Conservation (phyloP, 371 early-diverging fungal species). For the Haplosporangium sp. region DNA sequence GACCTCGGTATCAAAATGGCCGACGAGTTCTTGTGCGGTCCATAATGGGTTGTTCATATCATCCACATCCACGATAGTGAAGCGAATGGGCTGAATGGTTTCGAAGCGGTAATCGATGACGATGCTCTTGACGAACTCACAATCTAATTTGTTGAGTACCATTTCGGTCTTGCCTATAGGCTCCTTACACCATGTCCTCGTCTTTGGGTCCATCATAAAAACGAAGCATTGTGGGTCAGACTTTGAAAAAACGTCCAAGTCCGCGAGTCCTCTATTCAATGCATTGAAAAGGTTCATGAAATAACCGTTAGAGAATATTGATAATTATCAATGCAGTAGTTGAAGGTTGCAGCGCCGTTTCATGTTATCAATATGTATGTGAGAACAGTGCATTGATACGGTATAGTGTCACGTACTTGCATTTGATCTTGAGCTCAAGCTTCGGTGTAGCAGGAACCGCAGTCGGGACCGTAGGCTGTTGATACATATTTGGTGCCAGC, state of each 20-base stretch:
- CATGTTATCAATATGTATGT: not conserved
- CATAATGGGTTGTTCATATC: constrained; percentile 42
- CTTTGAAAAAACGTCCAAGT: constrained; percentile 55
- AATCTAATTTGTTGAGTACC: constrained; percentile 58
- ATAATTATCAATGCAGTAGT: not conserved
- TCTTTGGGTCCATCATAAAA: constrained; percentile 43
- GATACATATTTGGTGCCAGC: not conserved
- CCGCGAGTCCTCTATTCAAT: constrained; percentile 31
- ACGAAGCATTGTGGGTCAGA: constrained; percentile 56
- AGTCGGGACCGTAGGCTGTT: constrained; percentile 21
- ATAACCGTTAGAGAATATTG: not conserved
- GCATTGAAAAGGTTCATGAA: not conserved
- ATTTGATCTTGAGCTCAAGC: constrained; percentile 48
- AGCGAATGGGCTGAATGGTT: constrained; percentile 56
- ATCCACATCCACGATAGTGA: constrained; percentile 61
- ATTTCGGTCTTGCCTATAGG: constrained; percentile 57
- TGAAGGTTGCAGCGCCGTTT: not conserved
- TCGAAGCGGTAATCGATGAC: constrained; percentile 63
- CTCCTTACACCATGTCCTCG: constrained; percentile 44
- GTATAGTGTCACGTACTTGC: constrained; percentile 28
- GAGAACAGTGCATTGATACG: not conserved
- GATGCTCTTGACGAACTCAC: constrained; percentile 59
- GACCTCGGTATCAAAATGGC: constrained; percentile 57
- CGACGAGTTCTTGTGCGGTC: constrained; percentile 59
- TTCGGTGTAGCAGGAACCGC: constrained; percentile 34